A percentile compares a stretch with the other conserved stretches of the same genome.
phyloP scores from a whole-genome alignment of 352 stramenopile genomes.

The Pythium aristosporum region DNA sequence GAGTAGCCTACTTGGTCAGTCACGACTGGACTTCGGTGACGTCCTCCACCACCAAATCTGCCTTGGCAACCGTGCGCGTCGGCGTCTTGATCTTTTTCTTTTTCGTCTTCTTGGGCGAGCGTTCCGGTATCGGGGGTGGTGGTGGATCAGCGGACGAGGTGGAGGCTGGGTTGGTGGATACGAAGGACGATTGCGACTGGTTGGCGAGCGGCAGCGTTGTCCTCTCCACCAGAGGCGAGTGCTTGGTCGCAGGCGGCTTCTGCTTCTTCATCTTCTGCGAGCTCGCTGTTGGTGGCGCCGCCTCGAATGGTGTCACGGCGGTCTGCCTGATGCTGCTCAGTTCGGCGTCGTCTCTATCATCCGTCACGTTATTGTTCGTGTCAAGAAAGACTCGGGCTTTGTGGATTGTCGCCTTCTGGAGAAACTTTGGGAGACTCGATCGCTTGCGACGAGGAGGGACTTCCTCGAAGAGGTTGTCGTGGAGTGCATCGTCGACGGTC shows the following conservation, averaged over 20 bases:
- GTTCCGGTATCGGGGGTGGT: neutral
- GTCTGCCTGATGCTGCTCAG: neutral
- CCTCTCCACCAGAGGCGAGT: neutral
- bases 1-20: neutral
- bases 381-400: neutral
- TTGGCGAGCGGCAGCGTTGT: neutral
- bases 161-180: too few relatives aligned
- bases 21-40: slow-evolving; percentile 4
- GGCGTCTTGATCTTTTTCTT: slow-evolving; percentile 18
- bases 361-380: neutral
- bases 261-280: neutral
- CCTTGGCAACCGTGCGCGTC: neutral
- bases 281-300: neutral
- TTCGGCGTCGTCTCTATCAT: neutral
- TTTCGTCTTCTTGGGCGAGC: slow-evolving; percentile 10
- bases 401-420: slow-evolving; percentile 9
- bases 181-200: neutral
- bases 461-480: slow-evolving; percentile 17
- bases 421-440: slow-evolving; percentile 9
- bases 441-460: slow-evolving; percentile 7
- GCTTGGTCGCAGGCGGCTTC: neutral
- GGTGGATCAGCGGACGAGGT: too few relatives aligned
- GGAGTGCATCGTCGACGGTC: slow-evolving; percentile 8
- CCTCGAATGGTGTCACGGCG: slow-evolving; percentile 3
- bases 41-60: slow-evolving; percentile 20